Conservation (phyloP, 805 yeast genomes). For the Zygotorulaspora chibaensis region DNA sequence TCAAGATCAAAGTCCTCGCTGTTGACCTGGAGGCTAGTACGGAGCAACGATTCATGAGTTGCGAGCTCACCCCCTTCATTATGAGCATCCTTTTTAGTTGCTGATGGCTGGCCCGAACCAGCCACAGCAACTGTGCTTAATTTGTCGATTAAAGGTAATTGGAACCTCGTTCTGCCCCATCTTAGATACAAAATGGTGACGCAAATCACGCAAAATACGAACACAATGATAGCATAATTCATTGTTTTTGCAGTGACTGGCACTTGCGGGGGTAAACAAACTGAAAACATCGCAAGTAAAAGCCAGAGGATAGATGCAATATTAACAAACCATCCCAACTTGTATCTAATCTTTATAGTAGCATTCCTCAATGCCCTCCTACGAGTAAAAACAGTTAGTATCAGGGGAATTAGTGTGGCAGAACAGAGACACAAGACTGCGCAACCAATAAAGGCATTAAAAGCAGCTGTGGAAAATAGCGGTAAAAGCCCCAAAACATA, state of each 20-base stretch:
- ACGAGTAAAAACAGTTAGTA: slow-evolving; percentile 55
- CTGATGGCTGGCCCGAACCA: background rate
- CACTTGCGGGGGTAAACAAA: slow-evolving; percentile 69
- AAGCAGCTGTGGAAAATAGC: slow-evolving; percentile 65
- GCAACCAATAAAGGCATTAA: slow-evolving; percentile 80
- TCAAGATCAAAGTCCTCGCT: background rate
- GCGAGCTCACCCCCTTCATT: background rate
- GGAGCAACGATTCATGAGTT: background rate
- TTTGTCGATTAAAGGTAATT: slow-evolving; percentile 50
- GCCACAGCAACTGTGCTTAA: slow-evolving; percentile 1
- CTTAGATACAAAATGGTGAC: slow-evolving; percentile 48
- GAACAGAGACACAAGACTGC: slow-evolving; percentile 71
- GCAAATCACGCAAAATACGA: slow-evolving; percentile 43
- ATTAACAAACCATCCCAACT: slow-evolving; percentile 62
- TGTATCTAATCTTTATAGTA: slow-evolving; percentile 54
- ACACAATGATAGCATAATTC: slow-evolving; percentile 60
- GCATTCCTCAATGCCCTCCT: slow-evolving; percentile 63
- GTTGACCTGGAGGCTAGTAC: background rate
- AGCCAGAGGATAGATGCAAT: slow-evolving; percentile 58
- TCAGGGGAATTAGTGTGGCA: slow-evolving; percentile 73
- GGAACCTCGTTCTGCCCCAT: slow-evolving; percentile 63
- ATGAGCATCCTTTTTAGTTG: background rate
- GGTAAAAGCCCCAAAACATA: slow-evolving; percentile 60
- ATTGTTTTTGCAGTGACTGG: slow-evolving; percentile 42
- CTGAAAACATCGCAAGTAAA: slow-evolving; percentile 49